Conservation (phyloP, 2,329 filamentous ascomycete species). For the Arachnomyces sp. region DNA sequence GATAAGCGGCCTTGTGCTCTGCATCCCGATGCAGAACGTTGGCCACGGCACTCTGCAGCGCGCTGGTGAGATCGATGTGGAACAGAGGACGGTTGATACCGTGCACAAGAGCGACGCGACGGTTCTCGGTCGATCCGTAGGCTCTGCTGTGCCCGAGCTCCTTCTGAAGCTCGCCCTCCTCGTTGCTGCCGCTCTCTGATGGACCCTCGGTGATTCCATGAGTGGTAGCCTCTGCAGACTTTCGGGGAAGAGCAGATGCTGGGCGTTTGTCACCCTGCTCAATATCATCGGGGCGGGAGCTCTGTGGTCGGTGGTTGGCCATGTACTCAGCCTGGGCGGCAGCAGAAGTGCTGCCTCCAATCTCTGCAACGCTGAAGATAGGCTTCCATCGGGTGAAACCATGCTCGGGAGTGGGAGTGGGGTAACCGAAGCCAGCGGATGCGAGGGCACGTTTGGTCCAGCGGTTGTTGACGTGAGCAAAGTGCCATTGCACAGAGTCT, state of each 20-base stretch:
- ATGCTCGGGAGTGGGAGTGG: constrained; percentile 45
- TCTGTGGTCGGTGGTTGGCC: constrained; percentile 45
- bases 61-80: constrained; percentile 85
- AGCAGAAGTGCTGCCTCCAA: constrained; percentile 63
- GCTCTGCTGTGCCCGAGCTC: constrained; percentile 42
- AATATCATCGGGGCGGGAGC: constrained; percentile 13
- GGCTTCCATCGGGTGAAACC: constrained; percentile 69
- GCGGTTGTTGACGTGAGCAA: constrained; percentile 85
- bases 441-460: constrained; percentile 91
- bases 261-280: constrained; percentile 1
- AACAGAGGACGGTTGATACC: constrained; percentile 87
- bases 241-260: not conserved
- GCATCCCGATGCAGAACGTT: constrained; percentile 40
- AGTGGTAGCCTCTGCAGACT: constrained; percentile 4
- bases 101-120: constrained; percentile 58
- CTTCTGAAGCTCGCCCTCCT: constrained; percentile 35
- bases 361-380: constrained; percentile 89
- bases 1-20: too few relatives aligned
- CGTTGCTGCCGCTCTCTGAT: constrained; percentile 22
- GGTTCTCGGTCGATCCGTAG: constrained; percentile 25
- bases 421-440: constrained; percentile 81
- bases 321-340: constrained; percentile 58
- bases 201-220: constrained; percentile 8
- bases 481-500: constrained; percentile 84
- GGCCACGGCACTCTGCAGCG: constrained; percentile 75